Conservation (phyloP, 2,329 filamentous ascomycete genomes). For the Colletotrichum tropicicola region DNA sequence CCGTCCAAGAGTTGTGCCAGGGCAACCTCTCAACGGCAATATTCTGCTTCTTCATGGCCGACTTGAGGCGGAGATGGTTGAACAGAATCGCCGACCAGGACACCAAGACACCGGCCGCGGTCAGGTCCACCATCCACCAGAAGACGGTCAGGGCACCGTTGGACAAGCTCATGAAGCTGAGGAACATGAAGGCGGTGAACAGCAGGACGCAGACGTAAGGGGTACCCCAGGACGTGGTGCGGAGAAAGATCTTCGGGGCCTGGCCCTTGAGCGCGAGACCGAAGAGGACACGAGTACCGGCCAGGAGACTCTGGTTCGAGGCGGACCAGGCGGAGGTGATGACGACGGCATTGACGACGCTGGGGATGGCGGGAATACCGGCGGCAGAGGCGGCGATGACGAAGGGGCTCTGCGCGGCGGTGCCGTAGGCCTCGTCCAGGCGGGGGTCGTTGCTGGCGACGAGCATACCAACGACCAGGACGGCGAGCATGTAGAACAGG, state of each 20-base stretch:
- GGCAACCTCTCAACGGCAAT: conserved; percentile 61
- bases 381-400: conserved; percentile 61
- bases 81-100: conserved; percentile 64
- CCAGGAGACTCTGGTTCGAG: conserved; percentile 63
- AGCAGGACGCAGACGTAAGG: conserved; percentile 47
- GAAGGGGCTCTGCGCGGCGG: conserved; percentile 59
- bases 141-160: conserved; percentile 68
- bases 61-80: conserved; percentile 67
- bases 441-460: conserved; percentile 61
- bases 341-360: conserved; percentile 64
- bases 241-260: conserved; percentile 58
- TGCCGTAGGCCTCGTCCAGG: conserved; percentile 58
- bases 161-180: conserved; percentile 70
- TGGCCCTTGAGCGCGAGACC: conserved; percentile 62
- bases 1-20: conserved; percentile 71
- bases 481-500: conserved; percentile 56
- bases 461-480: conserved; percentile 62
- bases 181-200: conserved; percentile 66
- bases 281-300: conserved; percentile 63
- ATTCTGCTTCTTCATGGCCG: conserved; percentile 53
- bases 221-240: conserved; percentile 20
- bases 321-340: conserved; percentile 61
- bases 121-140: conserved; percentile 67
- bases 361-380: conserved; percentile 60
- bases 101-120: conserved; percentile 60